Evolutionary conservation across 1,284 basidiomycete genomes (phyloP), one percentile per base, ranked within the genome.

Genomic region (Papiliotrema fonsecae): DNA sequence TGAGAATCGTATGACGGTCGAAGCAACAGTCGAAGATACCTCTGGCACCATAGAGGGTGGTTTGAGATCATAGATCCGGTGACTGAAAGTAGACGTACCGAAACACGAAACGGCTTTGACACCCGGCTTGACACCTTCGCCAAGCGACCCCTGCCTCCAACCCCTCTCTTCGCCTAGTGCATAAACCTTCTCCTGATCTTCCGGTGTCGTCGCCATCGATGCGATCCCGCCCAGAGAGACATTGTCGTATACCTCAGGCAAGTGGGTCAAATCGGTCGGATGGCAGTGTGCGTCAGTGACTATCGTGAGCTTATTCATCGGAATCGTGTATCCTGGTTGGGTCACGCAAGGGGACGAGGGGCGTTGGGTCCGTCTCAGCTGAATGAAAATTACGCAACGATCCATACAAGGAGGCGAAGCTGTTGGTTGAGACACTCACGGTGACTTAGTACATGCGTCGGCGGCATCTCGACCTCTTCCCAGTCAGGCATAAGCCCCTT

Each of bases 251-350:
- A 55, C 57, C 1, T 36, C 42, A 0, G 55, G 40, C 0, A 31
- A 4, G 13, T 65, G 60, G 11, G 52, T 50, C 14, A 65, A 39
- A 51, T 76, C 75, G 3, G 69, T 69, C 2, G 75, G 72, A 50
- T 76, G 75, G 57, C 73, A 75, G 41, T 76, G 75, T 0, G 70
- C 72, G 50, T 76, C 75, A 13, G 64, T 67, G 22, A 76, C 71
- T 65, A 54, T 18, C n/a, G n/a, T n/a, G n/a, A n/a, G n/a, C n/a
- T n/a, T n/a, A n/a, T n/a, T n/a, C n/a, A n/a, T n/a, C n/a, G n/a
- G n/a, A n/a, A n/a, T n/a, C n/a, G n/a, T n/a, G n/a, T n/a, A n/a
- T n/a, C n/a, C n/a, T n/a, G n/a, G n/a, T n/a, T n/a, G n/a, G 6
- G 42, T 21, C 26, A 1, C 36, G 31, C n/a, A n/a, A n/a, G n/a